Conservation (phyloP, 2,329 filamentous ascomycete species). For the Scedosporium apiospermum region DNA sequence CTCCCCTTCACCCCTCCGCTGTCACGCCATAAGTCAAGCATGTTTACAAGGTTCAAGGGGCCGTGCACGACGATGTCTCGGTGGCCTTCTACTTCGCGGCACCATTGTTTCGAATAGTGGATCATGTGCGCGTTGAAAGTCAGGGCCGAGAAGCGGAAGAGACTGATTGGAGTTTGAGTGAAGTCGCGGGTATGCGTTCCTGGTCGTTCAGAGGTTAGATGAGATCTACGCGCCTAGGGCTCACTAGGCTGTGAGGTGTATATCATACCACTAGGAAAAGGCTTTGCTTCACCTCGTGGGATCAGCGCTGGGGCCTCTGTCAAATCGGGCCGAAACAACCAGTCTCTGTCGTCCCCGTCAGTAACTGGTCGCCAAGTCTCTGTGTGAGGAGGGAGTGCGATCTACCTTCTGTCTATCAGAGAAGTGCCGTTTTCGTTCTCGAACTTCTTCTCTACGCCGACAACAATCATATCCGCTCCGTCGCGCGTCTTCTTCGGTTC, state of each 20-base stretch:
- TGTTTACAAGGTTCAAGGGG: constrained; percentile 63
- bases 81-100: constrained; percentile 57
- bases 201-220: background rate
- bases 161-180: constrained; percentile 25
- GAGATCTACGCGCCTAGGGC: background rate
- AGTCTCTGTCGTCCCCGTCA: constrained; percentile 19
- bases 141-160: constrained; percentile 77
- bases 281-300: background rate
- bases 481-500: constrained; percentile 43
- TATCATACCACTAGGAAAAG: background rate
- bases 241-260: background rate
- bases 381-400: background rate
- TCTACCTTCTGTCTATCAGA: constrained; percentile 43
- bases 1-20: constrained; percentile 23
- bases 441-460: constrained; percentile 53
- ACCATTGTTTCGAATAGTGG: constrained; percentile 65
- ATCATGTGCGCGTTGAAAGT: constrained; percentile 84
- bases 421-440: constrained; percentile 17
- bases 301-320: background rate
- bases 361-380: background rate
- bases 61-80: constrained; percentile 68
- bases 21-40: constrained; percentile 60
- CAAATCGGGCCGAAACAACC: constrained; percentile 31
- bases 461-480: constrained; percentile 53
- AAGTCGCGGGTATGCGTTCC: background rate